phyloP scores from a whole-genome alignment of 1,284 basidiomycete species.

The Chondrostereum purpureum region DNA sequence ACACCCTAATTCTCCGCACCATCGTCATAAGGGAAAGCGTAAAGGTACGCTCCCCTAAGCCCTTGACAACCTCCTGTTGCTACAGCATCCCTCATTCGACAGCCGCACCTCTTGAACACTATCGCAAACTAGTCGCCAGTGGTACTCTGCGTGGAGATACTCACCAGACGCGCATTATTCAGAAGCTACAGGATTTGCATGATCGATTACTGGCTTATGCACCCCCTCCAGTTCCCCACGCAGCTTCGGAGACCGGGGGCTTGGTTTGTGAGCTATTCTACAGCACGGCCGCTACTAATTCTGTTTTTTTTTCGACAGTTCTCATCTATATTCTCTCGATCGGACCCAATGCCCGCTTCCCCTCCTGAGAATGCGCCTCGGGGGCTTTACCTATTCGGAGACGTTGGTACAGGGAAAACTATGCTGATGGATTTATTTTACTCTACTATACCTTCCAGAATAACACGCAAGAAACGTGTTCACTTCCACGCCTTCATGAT shows the following conservation, averaged over 20 bases:
- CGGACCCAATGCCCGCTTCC: slow-evolving; percentile 31
- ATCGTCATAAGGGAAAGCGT: not conserved
- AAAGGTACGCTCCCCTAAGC: not conserved
- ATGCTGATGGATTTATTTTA: slow-evolving; percentile 99
- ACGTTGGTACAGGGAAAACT: slow-evolving; percentile 95
- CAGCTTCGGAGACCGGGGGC: slow-evolving; percentile 23
- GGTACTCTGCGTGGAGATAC: slow-evolving; percentile 73
- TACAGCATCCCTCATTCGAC: not conserved
- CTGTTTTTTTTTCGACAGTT: slow-evolving; percentile 34
- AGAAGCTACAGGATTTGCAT: slow-evolving; percentile 77
- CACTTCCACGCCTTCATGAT: slow-evolving; percentile 99
- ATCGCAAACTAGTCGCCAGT: slow-evolving; percentile 68
- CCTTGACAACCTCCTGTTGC: not conserved
- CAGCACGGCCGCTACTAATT: slow-evolving; percentile 12
- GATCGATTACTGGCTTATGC: slow-evolving; percentile 67
- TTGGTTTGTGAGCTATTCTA: slow-evolving; percentile 33
- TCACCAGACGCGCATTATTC: slow-evolving; percentile 82
- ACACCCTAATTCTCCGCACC: not conserved
- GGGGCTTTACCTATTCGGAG: slow-evolving; percentile 95
- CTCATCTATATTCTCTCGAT: slow-evolving; percentile 56
- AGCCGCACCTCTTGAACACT: slow-evolving; percentile 57
- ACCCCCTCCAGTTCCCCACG: slow-evolving; percentile 55
- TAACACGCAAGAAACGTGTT: slow-evolving; percentile 77
- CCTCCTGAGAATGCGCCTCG: slow-evolving; percentile 61
- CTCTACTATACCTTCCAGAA: slow-evolving; percentile 75